Evolutionary conservation across 345 rosid genomes (phyloP).

Genomic region (Brassica nigra): DNA sequence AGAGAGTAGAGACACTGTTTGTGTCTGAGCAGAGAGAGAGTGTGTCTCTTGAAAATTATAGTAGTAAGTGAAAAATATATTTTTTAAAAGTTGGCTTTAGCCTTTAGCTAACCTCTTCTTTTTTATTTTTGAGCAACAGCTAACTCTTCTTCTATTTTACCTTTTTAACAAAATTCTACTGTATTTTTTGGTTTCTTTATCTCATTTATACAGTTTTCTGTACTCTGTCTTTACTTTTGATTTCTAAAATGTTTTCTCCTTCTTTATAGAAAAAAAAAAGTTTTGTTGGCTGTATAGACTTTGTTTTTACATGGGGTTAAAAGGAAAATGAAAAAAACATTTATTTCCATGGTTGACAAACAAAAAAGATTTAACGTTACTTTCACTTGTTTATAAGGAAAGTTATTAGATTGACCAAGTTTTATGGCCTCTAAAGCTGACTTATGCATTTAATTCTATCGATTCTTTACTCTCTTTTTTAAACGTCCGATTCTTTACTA

Average conservation of each 20-base stretch:
- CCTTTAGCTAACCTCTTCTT: conserved; percentile 12
- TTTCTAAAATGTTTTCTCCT: background rate
- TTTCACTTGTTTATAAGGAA: background rate
- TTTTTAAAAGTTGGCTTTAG: background rate
- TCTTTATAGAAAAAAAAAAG: background rate
- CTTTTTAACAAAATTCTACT: conserved; percentile 17
- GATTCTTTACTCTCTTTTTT: background rate
- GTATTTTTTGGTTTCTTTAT: background rate
- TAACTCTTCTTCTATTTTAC: background rate
- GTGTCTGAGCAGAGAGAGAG: background rate
- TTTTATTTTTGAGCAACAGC: background rate
- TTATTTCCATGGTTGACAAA: conserved; percentile 12
- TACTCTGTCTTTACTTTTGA: conserved; percentile 4
- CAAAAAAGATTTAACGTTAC: conserved; percentile 7
- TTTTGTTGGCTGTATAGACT: conserved; percentile 13
- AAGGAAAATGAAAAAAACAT: background rate
- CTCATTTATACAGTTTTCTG: background rate
- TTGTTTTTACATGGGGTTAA: conserved; percentile 27
- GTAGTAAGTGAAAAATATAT: conserved; percentile 17
- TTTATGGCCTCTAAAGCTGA: conserved; percentile 18
- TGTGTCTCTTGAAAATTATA: conserved; percentile 9
- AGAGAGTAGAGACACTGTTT: conserved; percentile 22
- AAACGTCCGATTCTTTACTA: background rate
- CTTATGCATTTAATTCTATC: conserved; percentile 16
- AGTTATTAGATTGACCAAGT: background rate